Evolutionary conservation across 2,329 filamentous ascomycete species (phyloP).

Genomic region (Helotiales sp.): DNA sequence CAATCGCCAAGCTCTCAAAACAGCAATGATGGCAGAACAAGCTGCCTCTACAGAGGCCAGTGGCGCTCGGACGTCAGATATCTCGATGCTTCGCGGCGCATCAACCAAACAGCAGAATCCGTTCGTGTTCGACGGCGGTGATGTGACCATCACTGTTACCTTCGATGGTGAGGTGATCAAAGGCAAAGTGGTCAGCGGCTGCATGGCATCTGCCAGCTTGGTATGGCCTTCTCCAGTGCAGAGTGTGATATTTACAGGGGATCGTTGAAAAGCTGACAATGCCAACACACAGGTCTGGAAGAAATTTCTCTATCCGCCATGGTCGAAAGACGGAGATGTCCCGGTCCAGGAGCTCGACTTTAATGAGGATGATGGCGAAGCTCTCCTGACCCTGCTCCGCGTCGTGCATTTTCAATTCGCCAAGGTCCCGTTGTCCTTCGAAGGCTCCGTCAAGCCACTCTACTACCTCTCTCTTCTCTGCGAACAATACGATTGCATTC

Average conservation of each 20-base stretch:
- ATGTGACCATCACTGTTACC: not conserved
- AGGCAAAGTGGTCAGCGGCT: slow-evolving; percentile 3
- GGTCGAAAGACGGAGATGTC: not conserved
- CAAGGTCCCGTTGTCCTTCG: not conserved
- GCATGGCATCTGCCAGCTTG: not conserved
- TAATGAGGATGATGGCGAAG: slow-evolving; percentile 3
- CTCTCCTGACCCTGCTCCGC: slow-evolving; percentile 5
- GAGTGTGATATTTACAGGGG: not conserved
- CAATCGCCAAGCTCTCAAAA: no score
- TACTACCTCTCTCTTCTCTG: not conserved
- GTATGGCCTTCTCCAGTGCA: not conserved
- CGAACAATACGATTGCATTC: slow-evolving; percentile 6
- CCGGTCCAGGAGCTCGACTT: not conserved
- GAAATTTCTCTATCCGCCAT: not conserved
- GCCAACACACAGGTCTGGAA: not conserved
- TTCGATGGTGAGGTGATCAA: not conserved
- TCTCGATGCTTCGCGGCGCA: not conserved
- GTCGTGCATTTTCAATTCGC: slow-evolving; percentile 7
- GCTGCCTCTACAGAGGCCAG: not conserved
- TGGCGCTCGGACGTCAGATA: not conserved
- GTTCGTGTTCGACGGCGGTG: not conserved
- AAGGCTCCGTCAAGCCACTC: not conserved
- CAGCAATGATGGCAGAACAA: not conserved
- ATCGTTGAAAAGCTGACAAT: not conserved
- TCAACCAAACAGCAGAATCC: not conserved